Evolutionary conservation across 768 basidiomycete genomes (phyloP), one percentile per base, ranked within the genome.

Genomic region (Xanthoconium purpureum): DNA sequence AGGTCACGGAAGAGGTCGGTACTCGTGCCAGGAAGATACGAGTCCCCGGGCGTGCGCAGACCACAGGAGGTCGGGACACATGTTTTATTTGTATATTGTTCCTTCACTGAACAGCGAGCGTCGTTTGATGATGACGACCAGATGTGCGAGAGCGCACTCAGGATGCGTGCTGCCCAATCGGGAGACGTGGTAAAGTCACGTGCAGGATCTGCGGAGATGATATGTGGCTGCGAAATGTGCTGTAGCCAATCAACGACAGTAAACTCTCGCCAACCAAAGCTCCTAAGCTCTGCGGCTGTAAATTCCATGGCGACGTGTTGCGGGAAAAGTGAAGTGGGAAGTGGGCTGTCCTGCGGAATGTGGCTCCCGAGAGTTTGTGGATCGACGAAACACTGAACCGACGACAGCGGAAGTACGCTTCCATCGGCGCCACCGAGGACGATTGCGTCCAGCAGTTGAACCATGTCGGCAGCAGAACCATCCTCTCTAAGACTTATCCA

Each of bases 221-320:
- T 48, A 12, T 14, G 13, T 7, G 9, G 6, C 17, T 15, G 43
- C 7, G 28, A 45, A 30, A 97, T 73, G 70, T 88, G 79, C 17
- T 73, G 73, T 50, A 95, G 63, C 91, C 95, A 98, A 15, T 91
- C 84, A 6, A 80, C 66, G 18, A 94, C 68, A 0, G 82, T 78
- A 9, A 98, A 75, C 66, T 97, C 93, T 20, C 75, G 74, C 89
- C 94, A 96, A 3, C 83, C 83, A 59, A 98, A 91, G 7, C 81
- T 75, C 5, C 70, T 60, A 7, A 95, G 73, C 29, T 79, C 75
- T 5, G 77, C 75, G 0, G 80, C 63, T 9, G 79, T 68, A 57
- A 94, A 79, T 15, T 79, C 70, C 57, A 83, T 84, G 60, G 59
- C 62, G 42, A 61, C 37, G 45, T 36, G 50, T 14, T 44, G 10